Evolutionary conservation across 805 yeast species (phyloP).

Genomic region (Saccharomycopsis schoenii): DNA sequence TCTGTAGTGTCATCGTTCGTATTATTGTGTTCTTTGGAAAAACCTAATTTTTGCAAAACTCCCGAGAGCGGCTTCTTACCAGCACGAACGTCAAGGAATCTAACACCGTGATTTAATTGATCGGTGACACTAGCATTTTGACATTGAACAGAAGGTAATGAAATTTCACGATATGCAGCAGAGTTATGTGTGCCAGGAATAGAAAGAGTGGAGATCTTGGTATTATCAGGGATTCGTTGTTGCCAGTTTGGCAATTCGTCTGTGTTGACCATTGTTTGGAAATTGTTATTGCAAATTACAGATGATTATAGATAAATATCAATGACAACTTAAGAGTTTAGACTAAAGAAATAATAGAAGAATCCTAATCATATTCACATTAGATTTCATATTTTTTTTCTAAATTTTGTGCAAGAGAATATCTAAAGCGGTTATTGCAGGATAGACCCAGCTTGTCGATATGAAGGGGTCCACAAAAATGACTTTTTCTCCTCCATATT

Average conservation of each 20-base stretch:
- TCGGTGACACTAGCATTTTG: constrained; percentile 51
- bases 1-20: constrained; percentile 24
- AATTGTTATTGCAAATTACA: background rate
- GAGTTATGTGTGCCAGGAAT: constrained; percentile 84
- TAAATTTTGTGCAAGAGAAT: too few species aligned
- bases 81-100: constrained; percentile 60
- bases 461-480: too few species aligned
- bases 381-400: too few species aligned
- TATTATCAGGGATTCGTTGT: constrained; percentile 40
- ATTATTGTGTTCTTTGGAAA: constrained; percentile 3
- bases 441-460: too few species aligned
- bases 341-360: too few species aligned
- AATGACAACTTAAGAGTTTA: background rate
- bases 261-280: constrained; percentile 5
- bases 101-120: constrained; percentile 64
- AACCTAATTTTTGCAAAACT: background rate
- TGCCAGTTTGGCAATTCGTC: constrained; percentile 36
- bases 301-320: background rate
- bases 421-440: too few species aligned
- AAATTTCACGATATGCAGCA: constrained; percentile 59
- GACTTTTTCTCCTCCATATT: too few species aligned
- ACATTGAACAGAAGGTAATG: constrained; percentile 64
- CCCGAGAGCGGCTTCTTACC: constrained; percentile 45
- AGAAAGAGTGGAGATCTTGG: constrained; percentile 42
- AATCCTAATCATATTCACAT: too few species aligned